These are phyloP conservation scores for Panaeolus cyanescens DNA, from an alignment of 768 basidiomycete genomes.

Conservation along the genomic window DNA sequence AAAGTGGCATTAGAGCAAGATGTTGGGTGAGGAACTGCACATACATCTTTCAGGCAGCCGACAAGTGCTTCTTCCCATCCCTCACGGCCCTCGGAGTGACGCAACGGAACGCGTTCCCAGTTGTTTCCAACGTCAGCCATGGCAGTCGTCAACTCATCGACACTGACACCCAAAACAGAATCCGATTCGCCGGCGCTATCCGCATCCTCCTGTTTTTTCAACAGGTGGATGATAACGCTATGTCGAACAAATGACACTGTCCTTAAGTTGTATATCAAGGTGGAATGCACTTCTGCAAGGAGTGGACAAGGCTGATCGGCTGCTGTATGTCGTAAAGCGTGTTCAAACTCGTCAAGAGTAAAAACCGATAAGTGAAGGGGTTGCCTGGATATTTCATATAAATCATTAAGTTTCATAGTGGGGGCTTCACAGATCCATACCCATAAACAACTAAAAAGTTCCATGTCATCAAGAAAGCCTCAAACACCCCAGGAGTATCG, in stretches of 20 bases:
- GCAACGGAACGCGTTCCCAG: slow-evolving; percentile 80
- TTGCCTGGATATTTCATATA: slow-evolving; percentile 50
- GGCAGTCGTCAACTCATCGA: slow-evolving; percentile 63
- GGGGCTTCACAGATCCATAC: slow-evolving; percentile 46
- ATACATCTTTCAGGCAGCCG: slow-evolving; percentile 86
- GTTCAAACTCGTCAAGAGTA: slow-evolving; percentile 91
- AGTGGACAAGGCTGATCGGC: slow-evolving; percentile 72
- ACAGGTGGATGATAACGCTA: slow-evolving; percentile 69
- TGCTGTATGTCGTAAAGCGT: slow-evolving; percentile 76
- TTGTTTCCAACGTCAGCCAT: slow-evolving; percentile 85
- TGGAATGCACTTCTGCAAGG: slow-evolving; percentile 86
- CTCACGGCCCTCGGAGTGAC: slow-evolving; percentile 71
- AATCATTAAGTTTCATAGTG: slow-evolving; percentile 10
- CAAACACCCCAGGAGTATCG: slow-evolving; percentile 64
- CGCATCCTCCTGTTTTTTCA: slow-evolving; percentile 45
- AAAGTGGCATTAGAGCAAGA: slow-evolving; percentile 7
- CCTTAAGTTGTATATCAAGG: slow-evolving; percentile 86
- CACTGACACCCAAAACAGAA: slow-evolving; percentile 52
- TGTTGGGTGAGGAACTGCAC: slow-evolving; percentile 31
- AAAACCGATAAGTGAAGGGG: slow-evolving; percentile 86
- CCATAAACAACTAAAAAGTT: slow-evolving; percentile 93
- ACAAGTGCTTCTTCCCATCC: slow-evolving; percentile 93
- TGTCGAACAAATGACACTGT: slow-evolving; percentile 79
- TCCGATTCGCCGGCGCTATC: slow-evolving; percentile 43
- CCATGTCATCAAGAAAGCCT: slow-evolving; percentile 89